phyloP scores from a whole-genome alignment of 345 rosid species.

The Aurinia saxatilis region DNA sequence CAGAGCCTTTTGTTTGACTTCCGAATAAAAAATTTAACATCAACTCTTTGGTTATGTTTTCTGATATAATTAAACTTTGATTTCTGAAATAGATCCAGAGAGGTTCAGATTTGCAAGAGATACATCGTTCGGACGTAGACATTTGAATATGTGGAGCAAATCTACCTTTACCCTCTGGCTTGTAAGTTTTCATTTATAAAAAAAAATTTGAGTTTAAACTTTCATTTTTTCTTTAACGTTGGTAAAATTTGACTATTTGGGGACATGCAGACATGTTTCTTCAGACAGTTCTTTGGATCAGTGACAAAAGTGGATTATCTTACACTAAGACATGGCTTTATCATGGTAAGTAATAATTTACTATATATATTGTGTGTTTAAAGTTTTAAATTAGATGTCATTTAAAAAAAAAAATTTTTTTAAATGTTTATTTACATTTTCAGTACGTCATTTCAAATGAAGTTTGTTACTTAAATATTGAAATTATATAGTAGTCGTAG shows the following conservation, averaged over 20 bases:
- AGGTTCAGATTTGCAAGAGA: conserved; percentile 93
- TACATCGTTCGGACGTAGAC: conserved; percentile 88
- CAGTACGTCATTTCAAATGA: too few species aligned
- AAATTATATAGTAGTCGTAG: too few species aligned
- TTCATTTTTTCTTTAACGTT: too few species aligned
- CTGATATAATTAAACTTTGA: background rate
- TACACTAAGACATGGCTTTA: conserved; percentile 87
- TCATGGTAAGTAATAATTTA: conserved; percentile 38
- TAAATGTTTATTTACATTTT: too few species aligned
- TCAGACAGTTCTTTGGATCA: conserved; percentile 85
- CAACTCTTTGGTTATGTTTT: background rate
- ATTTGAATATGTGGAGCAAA: conserved; percentile 63
- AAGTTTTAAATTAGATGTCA: too few species aligned
- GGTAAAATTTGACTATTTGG: background rate
- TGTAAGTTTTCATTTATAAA: conserved; percentile 56
- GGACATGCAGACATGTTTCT: conserved; percentile 65
- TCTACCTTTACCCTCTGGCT: conserved; percentile 69
- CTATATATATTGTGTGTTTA: background rate
- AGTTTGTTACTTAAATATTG: too few species aligned
- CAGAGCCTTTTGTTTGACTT: conserved; percentile 12
- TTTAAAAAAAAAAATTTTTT: too few species aligned
- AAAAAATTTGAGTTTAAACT: too few species aligned
- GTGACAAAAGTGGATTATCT: conserved; percentile 84
- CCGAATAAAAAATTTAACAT: conserved; percentile 1
- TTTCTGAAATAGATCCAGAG: conserved; percentile 64